phyloP scores from a whole-genome alignment of 2,329 filamentous ascomycete species.

The Xylaria sp. region DNA sequence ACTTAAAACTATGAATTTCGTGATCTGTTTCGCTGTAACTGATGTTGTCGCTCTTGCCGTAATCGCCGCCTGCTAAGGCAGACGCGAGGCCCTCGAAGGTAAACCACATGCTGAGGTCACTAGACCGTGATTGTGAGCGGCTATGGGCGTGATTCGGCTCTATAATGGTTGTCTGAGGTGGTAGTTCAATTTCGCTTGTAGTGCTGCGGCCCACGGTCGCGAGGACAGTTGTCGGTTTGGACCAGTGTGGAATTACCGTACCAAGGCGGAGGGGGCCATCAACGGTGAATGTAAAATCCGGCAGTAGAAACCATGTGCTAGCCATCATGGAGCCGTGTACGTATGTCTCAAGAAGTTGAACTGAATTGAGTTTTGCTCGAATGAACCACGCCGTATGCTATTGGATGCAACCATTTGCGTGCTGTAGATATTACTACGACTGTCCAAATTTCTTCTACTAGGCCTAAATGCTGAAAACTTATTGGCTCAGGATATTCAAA shows the following conservation, averaged over 20 bases:
- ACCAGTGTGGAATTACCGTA: constrained; percentile 17
- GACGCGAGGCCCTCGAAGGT: constrained; percentile 9
- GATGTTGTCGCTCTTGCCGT: neutral
- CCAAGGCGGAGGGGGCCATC: constrained; percentile 21
- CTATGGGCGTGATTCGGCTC: constrained; percentile 14
- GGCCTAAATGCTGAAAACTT: too few species aligned
- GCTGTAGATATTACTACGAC: too few species aligned
- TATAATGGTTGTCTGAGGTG: constrained; percentile 7
- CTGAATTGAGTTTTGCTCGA: too few species aligned
- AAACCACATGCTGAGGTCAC: neutral
- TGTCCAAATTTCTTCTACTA: too few species aligned
- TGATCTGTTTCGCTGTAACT: constrained; percentile 12
- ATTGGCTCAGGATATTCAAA: too few species aligned
- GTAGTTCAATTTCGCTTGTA: neutral
- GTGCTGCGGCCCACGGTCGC: neutral
- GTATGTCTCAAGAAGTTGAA: neutral
- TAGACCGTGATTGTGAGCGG: constrained; percentile 6
- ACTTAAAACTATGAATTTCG: constrained; percentile 3
- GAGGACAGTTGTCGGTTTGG: constrained; percentile 16
- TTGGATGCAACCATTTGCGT: too few species aligned
- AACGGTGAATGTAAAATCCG: constrained; percentile 19
- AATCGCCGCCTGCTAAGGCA: neutral
- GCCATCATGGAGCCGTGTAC: neutral
- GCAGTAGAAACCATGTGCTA: constrained; percentile 19
- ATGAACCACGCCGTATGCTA: too few species aligned